Percentiles rank a stretch among this genome's conserved stretches.
phyloP scores from a whole-genome alignment of 1,139 yeast species.

The Suhomyces taliae region DNA sequence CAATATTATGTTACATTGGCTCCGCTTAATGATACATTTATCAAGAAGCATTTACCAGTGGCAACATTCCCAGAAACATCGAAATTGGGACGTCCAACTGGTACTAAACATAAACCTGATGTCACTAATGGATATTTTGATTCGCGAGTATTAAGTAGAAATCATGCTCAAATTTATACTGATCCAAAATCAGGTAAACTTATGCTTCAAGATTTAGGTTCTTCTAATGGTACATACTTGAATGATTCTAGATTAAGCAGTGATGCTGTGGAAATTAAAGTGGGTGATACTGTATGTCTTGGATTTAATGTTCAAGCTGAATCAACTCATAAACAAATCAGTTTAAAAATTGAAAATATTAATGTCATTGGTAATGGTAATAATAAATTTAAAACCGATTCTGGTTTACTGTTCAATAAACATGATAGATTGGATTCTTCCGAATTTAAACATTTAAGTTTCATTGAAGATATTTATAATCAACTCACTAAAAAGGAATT shows the following conservation, averaged over 20 bases:
- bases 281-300: constrained; percentile 79
- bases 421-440: constrained; percentile 19
- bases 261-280: constrained; percentile 63
- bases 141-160: constrained; percentile 87
- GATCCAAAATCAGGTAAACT: constrained; percentile 67
- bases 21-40: constrained; percentile 81
- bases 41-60: constrained; percentile 72
- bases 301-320: constrained; percentile 91
- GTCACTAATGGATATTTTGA: constrained; percentile 91
- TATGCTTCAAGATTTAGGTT: constrained; percentile 80
- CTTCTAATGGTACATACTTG: constrained; percentile 92
- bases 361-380: constrained; percentile 44
- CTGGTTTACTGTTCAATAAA: constrained; percentile 8
- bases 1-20: constrained; percentile 63
- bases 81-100: constrained; percentile 85
- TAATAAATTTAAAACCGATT: not conserved
- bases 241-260: constrained; percentile 70
- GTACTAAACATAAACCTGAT: constrained; percentile 69
- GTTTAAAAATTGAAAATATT: constrained; percentile 75
- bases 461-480: constrained; percentile 40
- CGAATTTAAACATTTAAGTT: constrained; percentile 45
- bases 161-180: constrained; percentile 88
- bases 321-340: constrained; percentile 79
- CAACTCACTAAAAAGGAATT: constrained; percentile 14
- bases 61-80: constrained; percentile 83